Evolutionary conservation across 1,139 yeast genomes (phyloP).

Genomic region (Yamadazyma pseudoaaseri): DNA sequence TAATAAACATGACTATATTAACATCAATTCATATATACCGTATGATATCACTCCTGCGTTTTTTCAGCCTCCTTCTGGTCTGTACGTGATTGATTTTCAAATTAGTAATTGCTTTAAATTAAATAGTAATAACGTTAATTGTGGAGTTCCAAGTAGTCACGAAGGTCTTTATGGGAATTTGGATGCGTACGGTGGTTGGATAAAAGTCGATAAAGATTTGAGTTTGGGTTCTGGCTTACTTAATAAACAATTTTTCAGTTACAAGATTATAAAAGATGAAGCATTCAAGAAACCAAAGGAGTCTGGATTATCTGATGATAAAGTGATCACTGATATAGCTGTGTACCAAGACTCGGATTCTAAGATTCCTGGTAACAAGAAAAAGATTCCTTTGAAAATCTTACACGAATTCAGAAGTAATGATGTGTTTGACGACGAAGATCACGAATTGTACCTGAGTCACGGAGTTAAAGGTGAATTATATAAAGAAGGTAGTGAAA

Average conservation of each 20-base stretch:
- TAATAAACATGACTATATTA: conserved; percentile 29
- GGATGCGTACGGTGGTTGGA: conserved; percentile 33
- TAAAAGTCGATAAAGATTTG: conserved; percentile 37
- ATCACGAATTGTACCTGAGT: conserved; percentile 20
- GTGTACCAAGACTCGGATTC: conserved; percentile 27
- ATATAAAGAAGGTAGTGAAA: conserved; percentile 14
- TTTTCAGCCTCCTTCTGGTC: conserved; percentile 41
- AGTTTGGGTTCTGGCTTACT: conserved; percentile 34
- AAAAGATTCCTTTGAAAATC: conserved; percentile 27
- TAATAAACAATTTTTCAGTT: conserved; percentile 28
- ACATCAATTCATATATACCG: conserved; percentile 30
- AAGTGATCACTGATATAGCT: conserved; percentile 40
- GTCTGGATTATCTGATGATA: conserved; percentile 7
- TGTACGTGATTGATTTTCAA: conserved; percentile 36
- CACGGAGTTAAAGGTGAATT: conserved; percentile 14
- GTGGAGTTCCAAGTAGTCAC: conserved; percentile 31
- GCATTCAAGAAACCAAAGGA: conserved; percentile 18
- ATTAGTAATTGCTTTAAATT: conserved; percentile 30
- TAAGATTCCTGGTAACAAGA: conserved; percentile 31
- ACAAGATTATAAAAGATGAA: conserved; percentile 29
- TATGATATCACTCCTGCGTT: conserved; percentile 32
- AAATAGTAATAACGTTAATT: conserved; percentile 22
- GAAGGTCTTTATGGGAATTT: conserved; percentile 33
- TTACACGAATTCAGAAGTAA: conserved; percentile 27
- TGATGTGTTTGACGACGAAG: conserved; percentile 29